Base-by-base conservation (phyloP, 202 grass and related monocot genomes). In the Elaeis oleifera region DNA sequence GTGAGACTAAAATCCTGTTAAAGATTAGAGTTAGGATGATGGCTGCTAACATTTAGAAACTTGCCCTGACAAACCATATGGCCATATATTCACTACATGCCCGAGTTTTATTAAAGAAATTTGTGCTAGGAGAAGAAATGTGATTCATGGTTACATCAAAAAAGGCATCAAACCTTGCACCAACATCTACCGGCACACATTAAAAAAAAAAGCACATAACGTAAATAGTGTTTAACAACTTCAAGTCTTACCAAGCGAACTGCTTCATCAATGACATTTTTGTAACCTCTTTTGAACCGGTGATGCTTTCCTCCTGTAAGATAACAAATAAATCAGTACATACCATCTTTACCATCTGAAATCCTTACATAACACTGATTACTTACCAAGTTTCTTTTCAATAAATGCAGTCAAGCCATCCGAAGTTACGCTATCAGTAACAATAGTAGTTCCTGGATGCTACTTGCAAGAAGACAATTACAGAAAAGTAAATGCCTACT, bases 241-340 rank as follows among this genome's bases (percentile, higher is more conserved):
- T 64, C 81, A 49, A 64, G 27, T 28, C 74, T 88, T 58, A 86
- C 94, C 88, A 92, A 74, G 74, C 75, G 75, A 84, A 86, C 83
- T 65, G 85, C 88, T 79, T 97, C 94, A 86, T 97, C 94, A 64
- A 97, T 97, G 65, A 97, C 85, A 80, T 97, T 97, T 81, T 92
- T 97, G 78, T 97, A 97, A 23, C 88, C 92, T 72, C 88, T 68
- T 62, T 86, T 97, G 84, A 89, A 97, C 74, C 84, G 81, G 56
- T 92, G 88, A 83, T 97, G 92, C 72, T 97, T 97, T 63, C 88
- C 92, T 64, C 92, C 92, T 97, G 77, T 50, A 75, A 67, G 49
- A 77, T 64, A 81, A 71, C 71, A 80, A 13, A 23, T 2, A 67
- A 61, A 16, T 65, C 44, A 78, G 44, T n/a, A 71, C 18, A 59